Evolutionary conservation across 345 rosid genomes (phyloP).

Genomic region (Clausena lansium): DNA sequence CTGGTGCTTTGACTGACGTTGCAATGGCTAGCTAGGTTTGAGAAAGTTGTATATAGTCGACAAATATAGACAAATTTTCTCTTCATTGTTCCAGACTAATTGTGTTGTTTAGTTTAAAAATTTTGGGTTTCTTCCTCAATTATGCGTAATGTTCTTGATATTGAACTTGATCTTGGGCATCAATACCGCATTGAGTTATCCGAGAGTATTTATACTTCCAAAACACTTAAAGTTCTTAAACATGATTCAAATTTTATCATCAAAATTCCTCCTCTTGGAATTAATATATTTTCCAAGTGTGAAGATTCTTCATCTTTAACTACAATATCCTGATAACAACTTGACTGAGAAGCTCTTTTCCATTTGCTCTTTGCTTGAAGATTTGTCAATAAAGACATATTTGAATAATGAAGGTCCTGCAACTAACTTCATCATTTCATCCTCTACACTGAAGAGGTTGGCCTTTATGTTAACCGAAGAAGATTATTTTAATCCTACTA

Average conservation of each 20-base stretch:
- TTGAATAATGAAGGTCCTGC: not conserved
- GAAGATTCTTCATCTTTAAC: not conserved
- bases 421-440: not conserved
- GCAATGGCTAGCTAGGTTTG: too few relatives aligned
- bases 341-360: not conserved
- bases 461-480: not conserved
- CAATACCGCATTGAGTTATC: not conserved
- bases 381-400: not conserved
- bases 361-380: not conserved
- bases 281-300: not conserved
- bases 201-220: not conserved
- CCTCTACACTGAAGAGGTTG: not conserved
- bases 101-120: not conserved
- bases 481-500: too few relatives aligned
- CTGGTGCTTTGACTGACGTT: too few relatives aligned
- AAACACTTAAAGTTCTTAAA: not conserved
- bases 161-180: not conserved
- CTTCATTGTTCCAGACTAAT: not conserved
- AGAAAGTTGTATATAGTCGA: too few relatives aligned
- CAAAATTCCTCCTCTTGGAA: not conserved
- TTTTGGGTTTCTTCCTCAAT: not conserved
- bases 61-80: not conserved
- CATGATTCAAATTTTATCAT: not conserved
- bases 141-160: not conserved
- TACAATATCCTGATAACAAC: not conserved